Evolutionary conservation across 2,329 filamentous ascomycete genomes (phyloP).

Genomic region (Pseudocercospora crystallina): DNA sequence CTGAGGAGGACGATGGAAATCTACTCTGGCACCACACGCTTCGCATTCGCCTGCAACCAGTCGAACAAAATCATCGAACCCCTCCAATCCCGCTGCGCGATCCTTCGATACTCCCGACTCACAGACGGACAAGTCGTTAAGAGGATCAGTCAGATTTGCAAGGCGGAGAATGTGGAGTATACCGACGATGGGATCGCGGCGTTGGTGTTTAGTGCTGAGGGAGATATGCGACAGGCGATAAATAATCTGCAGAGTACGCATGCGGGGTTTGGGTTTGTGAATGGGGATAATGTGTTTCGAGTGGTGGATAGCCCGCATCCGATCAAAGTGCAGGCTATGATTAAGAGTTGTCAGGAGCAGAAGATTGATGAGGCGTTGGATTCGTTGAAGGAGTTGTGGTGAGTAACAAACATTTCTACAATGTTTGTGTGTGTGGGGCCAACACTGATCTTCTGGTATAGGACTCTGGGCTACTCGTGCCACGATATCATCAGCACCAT

Average conservation of each 20-base stretch:
- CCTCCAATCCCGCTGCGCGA: conserved; percentile 94
- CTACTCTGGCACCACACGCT: conserved; percentile 92
- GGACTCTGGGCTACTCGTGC: conserved; percentile 89
- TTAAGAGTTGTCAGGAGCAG: conserved; percentile 93
- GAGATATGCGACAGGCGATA: conserved; percentile 98
- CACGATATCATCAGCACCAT: conserved; percentile 99
- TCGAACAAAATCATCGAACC: conserved; percentile 99
- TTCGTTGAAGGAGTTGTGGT: conserved; percentile 85
- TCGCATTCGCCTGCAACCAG: conserved; percentile 98
- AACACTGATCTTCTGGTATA: conserved; percentile 28
- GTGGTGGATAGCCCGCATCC: conserved; percentile 97
- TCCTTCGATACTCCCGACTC: conserved; percentile 86
- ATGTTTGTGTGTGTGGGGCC: background rate
- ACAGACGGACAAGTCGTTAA: conserved; percentile 92
- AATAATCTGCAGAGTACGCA: conserved; percentile 94
- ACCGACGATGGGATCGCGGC: conserved; percentile 92
- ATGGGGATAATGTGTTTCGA: conserved; percentile 94
- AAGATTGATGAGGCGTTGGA: conserved; percentile 87
- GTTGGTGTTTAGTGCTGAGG: conserved; percentile 95
- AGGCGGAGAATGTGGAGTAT: conserved; percentile 85
- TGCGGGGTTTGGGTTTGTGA: conserved; percentile 95
- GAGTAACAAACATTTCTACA: too few relatives aligned
- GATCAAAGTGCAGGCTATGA: conserved; percentile 97
- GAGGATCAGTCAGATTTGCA: conserved; percentile 85
- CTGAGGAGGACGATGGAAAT: conserved; percentile 97